A percentile compares a stretch with the other conserved stretches of the same genome.
phyloP scores from a whole-genome alignment of 2,329 filamentous ascomycete genomes.

The Scedosporium boydii region DNA sequence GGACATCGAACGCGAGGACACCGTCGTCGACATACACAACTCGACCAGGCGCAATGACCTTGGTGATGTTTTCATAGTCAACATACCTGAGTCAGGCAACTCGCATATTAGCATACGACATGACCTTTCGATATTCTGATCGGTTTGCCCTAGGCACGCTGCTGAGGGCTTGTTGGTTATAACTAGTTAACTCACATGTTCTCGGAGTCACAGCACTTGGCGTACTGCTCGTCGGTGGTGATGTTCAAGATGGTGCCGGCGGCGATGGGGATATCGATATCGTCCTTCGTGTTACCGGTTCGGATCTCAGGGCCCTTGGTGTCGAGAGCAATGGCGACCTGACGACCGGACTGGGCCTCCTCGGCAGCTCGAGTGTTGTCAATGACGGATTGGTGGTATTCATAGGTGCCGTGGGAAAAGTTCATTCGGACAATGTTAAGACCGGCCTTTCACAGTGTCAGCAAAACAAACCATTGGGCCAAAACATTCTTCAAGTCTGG shows the following conservation, averaged over 20 bases:
- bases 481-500: too few relatives aligned
- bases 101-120: neutral
- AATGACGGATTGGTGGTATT: constrained; percentile 97
- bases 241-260: constrained; percentile 84
- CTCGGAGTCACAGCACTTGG: constrained; percentile 70
- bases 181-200: constrained; percentile 66
- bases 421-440: constrained; percentile 99
- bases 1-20: constrained; percentile 90
- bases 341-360: constrained; percentile 66
- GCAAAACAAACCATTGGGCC: neutral
- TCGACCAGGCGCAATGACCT: constrained; percentile 84
- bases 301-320: constrained; percentile 57
- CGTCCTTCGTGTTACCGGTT: constrained; percentile 63
- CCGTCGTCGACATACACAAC: constrained; percentile 98
- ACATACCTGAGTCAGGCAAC: constrained; percentile 56
- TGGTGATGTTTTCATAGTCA: constrained; percentile 99
- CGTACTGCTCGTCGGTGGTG: constrained; percentile 92
- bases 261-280: constrained; percentile 80
- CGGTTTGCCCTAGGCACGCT: neutral
- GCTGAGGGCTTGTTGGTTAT: neutral
- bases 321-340: constrained; percentile 87
- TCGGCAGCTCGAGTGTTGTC: constrained; percentile 89
- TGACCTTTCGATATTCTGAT: too few relatives aligned
- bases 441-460: constrained; percentile 42
- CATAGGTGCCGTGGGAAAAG: constrained; percentile 75